Evolutionary conservation across 2,329 filamentous ascomycete genomes (phyloP).

Genomic region (Neonectria punicea): DNA sequence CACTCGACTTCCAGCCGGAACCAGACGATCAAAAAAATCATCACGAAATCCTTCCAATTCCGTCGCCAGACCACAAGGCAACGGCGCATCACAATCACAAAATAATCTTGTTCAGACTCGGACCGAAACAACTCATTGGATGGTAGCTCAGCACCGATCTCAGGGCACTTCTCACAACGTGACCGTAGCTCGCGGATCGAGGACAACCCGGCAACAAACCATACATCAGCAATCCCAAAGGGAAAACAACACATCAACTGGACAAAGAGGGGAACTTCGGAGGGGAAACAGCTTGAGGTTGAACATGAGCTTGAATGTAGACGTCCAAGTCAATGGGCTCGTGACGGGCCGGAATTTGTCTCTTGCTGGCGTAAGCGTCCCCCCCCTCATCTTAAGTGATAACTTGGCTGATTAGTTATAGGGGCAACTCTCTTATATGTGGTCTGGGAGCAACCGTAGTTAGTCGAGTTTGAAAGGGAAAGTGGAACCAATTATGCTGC

Average conservation of each 20-base stretch:
- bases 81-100: slow-evolving; percentile 19
- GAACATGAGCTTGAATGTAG: slow-evolving; percentile 40
- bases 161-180: slow-evolving; percentile 17
- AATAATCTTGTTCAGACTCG: slow-evolving; percentile 31
- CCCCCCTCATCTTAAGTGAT: not conserved
- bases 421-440: slow-evolving; percentile 41
- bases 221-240: slow-evolving; percentile 30
- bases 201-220: slow-evolving; percentile 33
- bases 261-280: slow-evolving; percentile 12
- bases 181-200: slow-evolving; percentile 31
- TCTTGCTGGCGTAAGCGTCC: slow-evolving; percentile 36
- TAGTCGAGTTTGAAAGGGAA: not conserved
- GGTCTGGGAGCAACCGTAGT: slow-evolving; percentile 20
- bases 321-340: slow-evolving; percentile 40
- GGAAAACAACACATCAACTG: slow-evolving; percentile 3
- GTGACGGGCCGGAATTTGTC: slow-evolving; percentile 40
- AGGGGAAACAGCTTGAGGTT: slow-evolving; percentile 38
- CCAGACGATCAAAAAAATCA: slow-evolving; percentile 19
- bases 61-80: slow-evolving; percentile 12
- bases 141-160: slow-evolving; percentile 30
- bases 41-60: slow-evolving; percentile 24
- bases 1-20: not conserved
- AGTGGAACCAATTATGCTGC: not conserved
- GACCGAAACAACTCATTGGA: slow-evolving; percentile 38
- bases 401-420: slow-evolving; percentile 23